Conservation (phyloP, 345 rosid genomes). For the Mallotus nudiflorus region DNA sequence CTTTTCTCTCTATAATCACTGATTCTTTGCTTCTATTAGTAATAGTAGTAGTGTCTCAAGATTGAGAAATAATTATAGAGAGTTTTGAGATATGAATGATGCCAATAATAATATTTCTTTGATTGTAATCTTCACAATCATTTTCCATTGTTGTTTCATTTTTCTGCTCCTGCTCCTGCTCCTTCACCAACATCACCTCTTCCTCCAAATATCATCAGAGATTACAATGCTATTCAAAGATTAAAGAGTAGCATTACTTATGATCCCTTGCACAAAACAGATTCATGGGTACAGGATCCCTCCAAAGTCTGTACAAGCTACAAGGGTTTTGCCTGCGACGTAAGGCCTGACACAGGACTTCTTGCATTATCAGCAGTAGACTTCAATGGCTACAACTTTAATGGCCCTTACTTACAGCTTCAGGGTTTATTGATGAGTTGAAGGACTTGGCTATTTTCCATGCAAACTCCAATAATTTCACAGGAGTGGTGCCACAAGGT, state of each 20-base stretch:
- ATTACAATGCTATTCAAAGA: slow-evolving; percentile 19
- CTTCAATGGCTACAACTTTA: slow-evolving; percentile 39
- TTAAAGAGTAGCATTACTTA: slow-evolving; percentile 33
- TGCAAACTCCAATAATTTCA: slow-evolving; percentile 48
- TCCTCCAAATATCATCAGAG: background rate
- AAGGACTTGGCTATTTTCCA: slow-evolving; percentile 52
- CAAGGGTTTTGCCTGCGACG: background rate
- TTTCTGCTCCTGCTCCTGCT: background rate
- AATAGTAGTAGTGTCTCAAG: background rate
- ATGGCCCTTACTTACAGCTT: slow-evolving; percentile 24
- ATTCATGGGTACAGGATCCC: background rate
- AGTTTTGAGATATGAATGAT: background rate
- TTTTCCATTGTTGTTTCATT: background rate
- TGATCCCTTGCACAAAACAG: slow-evolving; percentile 31
- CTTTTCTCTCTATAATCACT: background rate
- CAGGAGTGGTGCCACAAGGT: slow-evolving; percentile 15
- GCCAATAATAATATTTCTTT: background rate
- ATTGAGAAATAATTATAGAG: background rate
- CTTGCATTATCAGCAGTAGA: slow-evolving; percentile 39
- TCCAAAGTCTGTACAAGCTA: background rate
- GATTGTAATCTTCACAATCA: background rate
- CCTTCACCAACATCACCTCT: background rate
- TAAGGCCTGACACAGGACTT: background rate
- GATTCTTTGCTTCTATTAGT: background rate
- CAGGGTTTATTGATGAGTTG: slow-evolving; percentile 23